Percentiles rank a stretch among this genome's conserved stretches.
Evolutionary conservation across 164 flowering plant genomes (phyloP).

Genomic region (Sextonia rubra): DNA sequence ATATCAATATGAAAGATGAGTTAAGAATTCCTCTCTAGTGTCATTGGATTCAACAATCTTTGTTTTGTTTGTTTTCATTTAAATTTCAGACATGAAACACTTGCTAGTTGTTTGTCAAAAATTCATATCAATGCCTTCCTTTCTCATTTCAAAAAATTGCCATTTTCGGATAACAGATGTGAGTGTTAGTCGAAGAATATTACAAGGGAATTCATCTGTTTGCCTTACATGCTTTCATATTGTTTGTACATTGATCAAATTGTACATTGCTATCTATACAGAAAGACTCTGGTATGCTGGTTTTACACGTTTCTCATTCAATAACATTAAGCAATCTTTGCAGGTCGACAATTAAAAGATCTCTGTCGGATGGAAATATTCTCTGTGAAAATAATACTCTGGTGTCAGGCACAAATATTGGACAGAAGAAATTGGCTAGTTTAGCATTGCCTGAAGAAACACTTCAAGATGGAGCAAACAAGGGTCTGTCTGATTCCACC

Average conservation of each 20-base stretch:
- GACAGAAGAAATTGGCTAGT: conserved; percentile 23
- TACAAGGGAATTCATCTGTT: background rate
- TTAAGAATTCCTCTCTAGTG: too few species aligned
- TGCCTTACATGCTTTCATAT: background rate
- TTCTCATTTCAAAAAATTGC: too few species aligned
- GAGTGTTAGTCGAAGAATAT: background rate
- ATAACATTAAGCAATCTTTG: background rate
- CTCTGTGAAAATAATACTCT: conserved; percentile 46
- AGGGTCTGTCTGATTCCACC: conserved; percentile 60
- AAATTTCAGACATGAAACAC: too few species aligned
- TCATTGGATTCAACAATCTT: too few species aligned
- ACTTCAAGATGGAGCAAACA: conserved; percentile 23
- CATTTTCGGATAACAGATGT: too few species aligned
- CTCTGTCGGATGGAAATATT: conserved; percentile 86
- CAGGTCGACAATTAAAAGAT: conserved; percentile 72
- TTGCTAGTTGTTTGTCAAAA: too few species aligned
- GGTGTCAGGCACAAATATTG: conserved; percentile 23
- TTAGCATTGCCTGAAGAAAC: conserved; percentile 30
- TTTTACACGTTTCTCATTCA: background rate
- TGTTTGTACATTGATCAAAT: background rate
- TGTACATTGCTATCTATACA: background rate
- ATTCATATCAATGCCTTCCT: too few species aligned
- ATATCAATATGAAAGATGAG: too few species aligned
- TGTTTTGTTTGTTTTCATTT: too few species aligned
- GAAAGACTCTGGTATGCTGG: too few species aligned